phyloP scores from a whole-genome alignment of 2,329 filamentous ascomycete genomes.

The Penicillium decumbens region DNA sequence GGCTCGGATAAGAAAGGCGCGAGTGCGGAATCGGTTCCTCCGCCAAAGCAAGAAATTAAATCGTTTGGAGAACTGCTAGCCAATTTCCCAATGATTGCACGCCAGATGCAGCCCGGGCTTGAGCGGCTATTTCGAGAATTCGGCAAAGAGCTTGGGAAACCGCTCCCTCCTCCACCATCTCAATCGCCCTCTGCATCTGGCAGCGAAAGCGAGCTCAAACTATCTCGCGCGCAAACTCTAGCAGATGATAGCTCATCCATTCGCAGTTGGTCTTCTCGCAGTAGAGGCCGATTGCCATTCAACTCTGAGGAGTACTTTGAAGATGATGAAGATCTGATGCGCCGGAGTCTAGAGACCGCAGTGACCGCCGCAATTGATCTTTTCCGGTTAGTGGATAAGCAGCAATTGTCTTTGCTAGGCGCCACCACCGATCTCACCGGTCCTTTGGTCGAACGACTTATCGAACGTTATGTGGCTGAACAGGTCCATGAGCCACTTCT shows the following conservation, averaged over 20 bases:
- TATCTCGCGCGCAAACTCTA: constrained; percentile 31
- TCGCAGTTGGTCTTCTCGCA: constrained; percentile 32
- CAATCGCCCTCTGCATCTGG: constrained; percentile 49
- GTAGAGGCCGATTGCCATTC: constrained; percentile 43
- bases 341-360: constrained; percentile 81
- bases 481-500: constrained; percentile 81
- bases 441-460: constrained; percentile 83
- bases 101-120: constrained; percentile 89
- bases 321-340: constrained; percentile 87
- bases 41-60: constrained; percentile 81
- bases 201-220: constrained; percentile 40
- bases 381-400: constrained; percentile 92
- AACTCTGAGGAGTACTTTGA: constrained; percentile 69
- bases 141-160: constrained; percentile 75
- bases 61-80: constrained; percentile 85
- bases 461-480: constrained; percentile 90
- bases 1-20: constrained; percentile 19
- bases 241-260: constrained; percentile 36
- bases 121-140: constrained; percentile 90
- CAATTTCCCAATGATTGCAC: constrained; percentile 89
- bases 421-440: constrained; percentile 92
- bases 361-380: constrained; percentile 91
- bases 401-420: constrained; percentile 84
- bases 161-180: constrained; percentile 67
- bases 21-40: constrained; percentile 34